Conservation (phyloP, 495 filamentous ascomycete species). For the Hypomontagnella submonticulosa region DNA sequence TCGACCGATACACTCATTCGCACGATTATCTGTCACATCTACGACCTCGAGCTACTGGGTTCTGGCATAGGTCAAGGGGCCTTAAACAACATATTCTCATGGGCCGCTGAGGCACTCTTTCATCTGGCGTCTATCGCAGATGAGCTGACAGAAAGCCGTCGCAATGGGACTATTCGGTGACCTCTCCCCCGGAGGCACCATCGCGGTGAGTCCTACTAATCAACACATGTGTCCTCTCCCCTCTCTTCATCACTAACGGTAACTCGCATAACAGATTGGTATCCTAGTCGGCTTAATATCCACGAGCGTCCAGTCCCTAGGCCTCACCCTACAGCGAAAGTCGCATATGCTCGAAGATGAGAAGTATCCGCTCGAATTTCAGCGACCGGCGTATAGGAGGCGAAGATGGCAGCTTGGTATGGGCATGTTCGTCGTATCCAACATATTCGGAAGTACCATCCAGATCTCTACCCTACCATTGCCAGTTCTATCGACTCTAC, state of each 20-base stretch:
- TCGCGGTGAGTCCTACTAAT: constrained; percentile 71
- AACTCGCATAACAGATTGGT: constrained; percentile 71
- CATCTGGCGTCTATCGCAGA: constrained; percentile 39
- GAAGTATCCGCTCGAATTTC: constrained; percentile 79
- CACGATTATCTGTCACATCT: constrained; percentile 5
- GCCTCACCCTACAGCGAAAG: constrained; percentile 97
- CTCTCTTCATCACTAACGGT: constrained; percentile 11
- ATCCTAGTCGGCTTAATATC: constrained; percentile 92
- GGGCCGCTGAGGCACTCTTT: constrained; percentile 35
- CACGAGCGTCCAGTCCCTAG: constrained; percentile 92
- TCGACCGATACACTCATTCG: constrained; percentile 2
- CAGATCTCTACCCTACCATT: constrained; percentile 97
- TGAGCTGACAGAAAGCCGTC: constrained; percentile 48
- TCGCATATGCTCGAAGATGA: constrained; percentile 98
- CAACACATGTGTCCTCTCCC: not conserved
- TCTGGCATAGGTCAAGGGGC: constrained; percentile 5
- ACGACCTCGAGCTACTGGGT: not conserved
- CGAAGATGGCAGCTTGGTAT: constrained; percentile 98
- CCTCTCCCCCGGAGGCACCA: constrained; percentile 85
- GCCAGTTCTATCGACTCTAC: constrained; percentile 92
- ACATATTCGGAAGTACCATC: constrained; percentile 93
- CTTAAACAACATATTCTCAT: constrained; percentile 30
- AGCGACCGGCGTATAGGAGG: constrained; percentile 87
- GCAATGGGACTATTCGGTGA: constrained; percentile 81
- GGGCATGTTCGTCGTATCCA: constrained; percentile 95